Percentiles rank a stretch among this genome's conserved stretches.
phyloP scores from a whole-genome alignment of 331 rosid species.

The Quercus lobata region DNA sequence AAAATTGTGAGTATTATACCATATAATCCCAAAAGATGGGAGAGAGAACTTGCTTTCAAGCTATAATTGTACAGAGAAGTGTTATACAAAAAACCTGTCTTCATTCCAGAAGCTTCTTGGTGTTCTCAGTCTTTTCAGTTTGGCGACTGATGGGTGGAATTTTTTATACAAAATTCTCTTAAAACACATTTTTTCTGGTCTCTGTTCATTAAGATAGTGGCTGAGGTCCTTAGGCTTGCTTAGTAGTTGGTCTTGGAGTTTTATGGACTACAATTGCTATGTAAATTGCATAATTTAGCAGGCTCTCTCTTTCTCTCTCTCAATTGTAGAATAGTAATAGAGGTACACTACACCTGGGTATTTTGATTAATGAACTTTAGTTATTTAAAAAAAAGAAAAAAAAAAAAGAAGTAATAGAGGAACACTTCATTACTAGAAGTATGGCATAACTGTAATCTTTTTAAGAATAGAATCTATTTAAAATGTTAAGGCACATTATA shows the following conservation, averaged over 20 bases:
- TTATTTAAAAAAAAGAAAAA: no score
- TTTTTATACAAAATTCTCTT: neutral
- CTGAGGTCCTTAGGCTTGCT: neutral
- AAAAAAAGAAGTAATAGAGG: no score
- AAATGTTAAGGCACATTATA: no score
- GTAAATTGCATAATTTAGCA: neutral
- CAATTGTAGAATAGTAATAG: no score
- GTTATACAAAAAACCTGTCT: neutral
- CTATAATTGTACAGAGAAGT: conserved; percentile 2
- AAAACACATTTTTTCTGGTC: neutral
- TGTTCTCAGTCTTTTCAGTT: neutral
- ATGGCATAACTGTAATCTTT: no score
- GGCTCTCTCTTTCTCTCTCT: no score
- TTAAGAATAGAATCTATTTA: no score
- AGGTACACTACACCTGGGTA: no score
- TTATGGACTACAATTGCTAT: neutral
- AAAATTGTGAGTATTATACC: conserved; percentile 53
- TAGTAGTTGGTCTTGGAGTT: neutral
- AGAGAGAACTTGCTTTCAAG: conserved; percentile 52
- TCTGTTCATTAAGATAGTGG: neutral
- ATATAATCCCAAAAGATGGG: conserved; percentile 63
- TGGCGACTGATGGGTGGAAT: neutral
- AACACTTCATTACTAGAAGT: no score
- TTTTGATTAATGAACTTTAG: no score
- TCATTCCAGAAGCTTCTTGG: neutral